Conservation (phyloP, 352 stramenopile genomes). For the Pseudoperonospora humuli region DNA sequence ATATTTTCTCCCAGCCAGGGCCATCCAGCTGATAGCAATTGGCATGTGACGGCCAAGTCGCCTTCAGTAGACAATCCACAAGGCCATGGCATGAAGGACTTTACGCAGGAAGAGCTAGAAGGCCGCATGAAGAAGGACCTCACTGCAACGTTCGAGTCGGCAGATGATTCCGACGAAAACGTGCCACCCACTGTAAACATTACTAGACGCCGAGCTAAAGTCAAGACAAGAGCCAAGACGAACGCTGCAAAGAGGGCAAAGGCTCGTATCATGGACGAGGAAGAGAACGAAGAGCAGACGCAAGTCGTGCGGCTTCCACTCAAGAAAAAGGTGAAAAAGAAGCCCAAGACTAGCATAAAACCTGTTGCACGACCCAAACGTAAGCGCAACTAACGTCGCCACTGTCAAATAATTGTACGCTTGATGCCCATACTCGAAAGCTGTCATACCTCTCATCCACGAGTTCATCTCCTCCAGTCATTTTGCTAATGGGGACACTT, state of each 20-base stretch:
- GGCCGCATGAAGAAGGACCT: constrained; percentile 57
- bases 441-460: neutral
- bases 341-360: constrained; percentile 9
- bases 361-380: constrained; percentile 22
- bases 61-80: constrained; percentile 30
- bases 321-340: constrained; percentile 42
- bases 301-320: constrained; percentile 28
- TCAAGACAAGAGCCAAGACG: constrained; percentile 18
- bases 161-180: constrained; percentile 20
- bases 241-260: constrained; percentile 12
- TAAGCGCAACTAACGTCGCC: constrained; percentile 27
- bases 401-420: neutral
- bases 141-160: constrained; percentile 32
- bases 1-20: constrained; percentile 52
- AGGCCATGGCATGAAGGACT: constrained; percentile 15
- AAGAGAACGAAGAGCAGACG: constrained; percentile 8
- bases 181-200: constrained; percentile 11
- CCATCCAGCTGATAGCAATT: constrained; percentile 18
- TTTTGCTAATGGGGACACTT: too few relatives aligned
- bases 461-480: neutral
- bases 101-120: constrained; percentile 54
- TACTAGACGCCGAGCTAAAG: constrained; percentile 18
- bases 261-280: neutral
- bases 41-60: constrained; percentile 55
- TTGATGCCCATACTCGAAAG: neutral